Base-by-base conservation (phyloP, 164 flowering plant genomes). In the Annona cherimola region DNA sequence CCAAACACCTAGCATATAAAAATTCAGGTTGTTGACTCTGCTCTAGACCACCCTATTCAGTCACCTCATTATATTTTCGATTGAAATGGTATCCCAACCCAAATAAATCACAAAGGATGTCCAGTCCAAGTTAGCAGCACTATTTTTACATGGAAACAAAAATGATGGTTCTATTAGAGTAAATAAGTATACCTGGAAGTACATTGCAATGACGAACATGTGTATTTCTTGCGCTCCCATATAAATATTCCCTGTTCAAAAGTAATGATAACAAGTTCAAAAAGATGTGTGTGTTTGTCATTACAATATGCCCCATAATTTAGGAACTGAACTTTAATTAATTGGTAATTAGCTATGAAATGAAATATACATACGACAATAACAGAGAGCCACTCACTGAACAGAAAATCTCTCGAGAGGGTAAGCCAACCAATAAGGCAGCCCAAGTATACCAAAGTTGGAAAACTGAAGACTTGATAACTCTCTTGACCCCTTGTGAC, bases 391-490 rank as follows among this genome's bases (percentile, higher is more conserved):
- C 39, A 82, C 89, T 85, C 75, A 92, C 99, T 67, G 67, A 69
- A 81, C 62, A 79, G 75, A 81, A 77, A 79, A 84, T 68, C 75
- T 85, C 83, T 95, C 99, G 78, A 87, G 67, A 76, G 91, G 83
- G 54, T 50, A 78, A 59, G 82, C 61, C 61, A 85, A 63, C 99
- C 99, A 93, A 75, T 95, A 90, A 69, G 98, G 98, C 64, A 93
- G 77, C 63, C 98, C 97, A 80, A 93, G 91, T 60, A 79, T 71
- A 71, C 86, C 96, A 76, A 90, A 82, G 73, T 91, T 91, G 18
- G 97, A 89, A 61, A 93, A 79, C 62, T 81, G 81, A 44, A 90
- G 74, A 76, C 70, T 77, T 66, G 92, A 85, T 41, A 79, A 20
- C 12, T 62, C 76, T 54, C 83, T 84, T 71, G 91, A 80, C 79